phyloP scores from a whole-genome alignment of 768 basidiomycete genomes.

The Thelephora aurantiotincta region DNA sequence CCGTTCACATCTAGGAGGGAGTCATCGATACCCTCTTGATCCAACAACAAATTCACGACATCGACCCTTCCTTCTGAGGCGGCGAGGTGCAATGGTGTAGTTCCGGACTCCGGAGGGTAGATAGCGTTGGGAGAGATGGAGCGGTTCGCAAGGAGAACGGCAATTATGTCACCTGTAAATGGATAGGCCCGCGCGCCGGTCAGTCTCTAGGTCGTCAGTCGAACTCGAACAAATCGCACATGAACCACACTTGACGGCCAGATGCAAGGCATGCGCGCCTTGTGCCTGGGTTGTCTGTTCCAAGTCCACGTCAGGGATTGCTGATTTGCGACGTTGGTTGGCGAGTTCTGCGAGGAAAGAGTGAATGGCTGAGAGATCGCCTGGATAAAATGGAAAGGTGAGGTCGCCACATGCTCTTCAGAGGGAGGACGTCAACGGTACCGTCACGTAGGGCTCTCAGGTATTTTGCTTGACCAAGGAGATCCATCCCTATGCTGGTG shows the following conservation, averaged over 20 bases:
- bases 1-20: conserved; percentile 54
- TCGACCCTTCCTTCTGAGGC: conserved; percentile 62
- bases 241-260: conserved; percentile 72
- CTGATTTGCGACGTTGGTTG: conserved; percentile 41
- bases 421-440: too few relatives aligned
- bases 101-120: conserved; percentile 58
- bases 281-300: too few relatives aligned
- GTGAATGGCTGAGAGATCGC: conserved; percentile 68
- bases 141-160: conserved; percentile 53
- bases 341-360: conserved; percentile 68
- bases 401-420: not conserved
- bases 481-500: too few relatives aligned
- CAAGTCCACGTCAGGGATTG: conserved; percentile 39
- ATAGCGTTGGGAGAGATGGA: conserved; percentile 70
- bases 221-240: conserved; percentile 26
- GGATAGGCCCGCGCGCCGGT: not conserved
- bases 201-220: not conserved
- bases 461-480: too few relatives aligned
- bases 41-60: conserved; percentile 60
- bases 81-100: conserved; percentile 61
- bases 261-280: conserved; percentile 64
- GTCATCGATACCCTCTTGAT: conserved; percentile 73
- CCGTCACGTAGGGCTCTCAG: too few relatives aligned
- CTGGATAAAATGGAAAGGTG: conserved; percentile 21
- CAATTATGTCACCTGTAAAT: conserved; percentile 46